These are phyloP conservation scores for Xerocomus amazonicus DNA, from an alignment of 1,284 basidiomycete species.

Conservation along the genomic window DNA sequence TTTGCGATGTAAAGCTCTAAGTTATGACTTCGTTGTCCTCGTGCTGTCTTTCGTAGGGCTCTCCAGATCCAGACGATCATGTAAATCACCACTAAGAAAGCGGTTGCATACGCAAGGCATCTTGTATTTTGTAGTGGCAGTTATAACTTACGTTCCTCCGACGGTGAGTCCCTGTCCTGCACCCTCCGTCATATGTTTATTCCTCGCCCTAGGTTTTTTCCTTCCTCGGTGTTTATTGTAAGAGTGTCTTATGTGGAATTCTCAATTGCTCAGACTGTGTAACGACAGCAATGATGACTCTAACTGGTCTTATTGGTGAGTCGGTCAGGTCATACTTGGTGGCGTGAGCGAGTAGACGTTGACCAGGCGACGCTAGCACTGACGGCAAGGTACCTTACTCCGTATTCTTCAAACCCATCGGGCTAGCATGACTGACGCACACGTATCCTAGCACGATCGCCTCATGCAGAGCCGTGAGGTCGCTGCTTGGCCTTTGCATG, in stretches of 20 bases:
- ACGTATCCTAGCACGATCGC: conserved; percentile 9
- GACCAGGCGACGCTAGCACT: conserved; percentile 8
- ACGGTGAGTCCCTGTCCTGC: conserved; percentile 1
- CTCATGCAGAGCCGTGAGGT: conserved; percentile 17
- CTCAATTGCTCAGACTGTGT: neutral
- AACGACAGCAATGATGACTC: conserved; percentile 1
- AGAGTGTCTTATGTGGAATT: neutral
- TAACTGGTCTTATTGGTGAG: conserved; percentile 11
- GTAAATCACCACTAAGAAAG: conserved; percentile 12
- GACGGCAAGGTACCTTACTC: conserved; percentile 5
- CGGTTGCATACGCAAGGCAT: conserved; percentile 18
- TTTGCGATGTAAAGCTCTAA: conserved; percentile 9
- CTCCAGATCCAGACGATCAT: conserved; percentile 7
- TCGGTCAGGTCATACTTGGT: neutral
- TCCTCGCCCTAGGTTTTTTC: conserved; percentile 8
- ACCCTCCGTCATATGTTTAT: neutral
- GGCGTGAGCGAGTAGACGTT: neutral
- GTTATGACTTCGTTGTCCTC: conserved; percentile 19
- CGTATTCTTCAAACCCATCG: neutral
- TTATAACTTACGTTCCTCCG: conserved; percentile 9
- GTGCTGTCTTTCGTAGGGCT: conserved; percentile 14
- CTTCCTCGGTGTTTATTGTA: neutral
- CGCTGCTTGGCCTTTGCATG: conserved; percentile 5
- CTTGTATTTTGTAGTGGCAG: conserved; percentile 19
- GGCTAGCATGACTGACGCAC: neutral